phyloP scores from a whole-genome alignment of 2,329 filamentous ascomycete genomes.

The Fusarium nurragi region DNA sequence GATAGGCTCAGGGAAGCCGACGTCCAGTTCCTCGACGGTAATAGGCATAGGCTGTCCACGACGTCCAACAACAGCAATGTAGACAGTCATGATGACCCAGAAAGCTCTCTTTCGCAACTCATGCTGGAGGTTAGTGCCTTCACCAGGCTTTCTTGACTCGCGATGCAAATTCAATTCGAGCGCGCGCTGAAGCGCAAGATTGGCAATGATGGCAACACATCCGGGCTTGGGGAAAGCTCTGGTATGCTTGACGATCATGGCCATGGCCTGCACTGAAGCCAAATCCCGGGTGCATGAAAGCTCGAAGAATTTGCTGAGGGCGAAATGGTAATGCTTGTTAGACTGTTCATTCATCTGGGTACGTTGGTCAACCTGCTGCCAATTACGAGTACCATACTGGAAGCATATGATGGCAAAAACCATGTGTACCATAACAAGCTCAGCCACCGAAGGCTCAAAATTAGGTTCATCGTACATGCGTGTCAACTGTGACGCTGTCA shows the following conservation, averaged over 20 bases:
- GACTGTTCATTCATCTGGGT: slow-evolving; percentile 69
- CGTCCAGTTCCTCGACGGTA: slow-evolving; percentile 78
- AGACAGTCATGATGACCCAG: slow-evolving; percentile 75
- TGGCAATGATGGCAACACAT: slow-evolving; percentile 74
- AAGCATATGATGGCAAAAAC: slow-evolving; percentile 81
- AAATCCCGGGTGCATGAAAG: slow-evolving; percentile 70
- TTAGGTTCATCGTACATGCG: slow-evolving; percentile 75
- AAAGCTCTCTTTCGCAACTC: slow-evolving; percentile 82
- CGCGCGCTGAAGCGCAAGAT: slow-evolving; percentile 72
- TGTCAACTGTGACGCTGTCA: slow-evolving; percentile 57
- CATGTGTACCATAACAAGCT: slow-evolving; percentile 79
- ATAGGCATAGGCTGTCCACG: slow-evolving; percentile 82
- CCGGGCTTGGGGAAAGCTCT: slow-evolving; percentile 83
- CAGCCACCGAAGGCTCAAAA: slow-evolving; percentile 69
- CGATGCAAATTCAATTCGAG: slow-evolving; percentile 81
- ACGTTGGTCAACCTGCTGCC: slow-evolving; percentile 63
- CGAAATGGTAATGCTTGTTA: slow-evolving; percentile 82
- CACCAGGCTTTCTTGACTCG: slow-evolving; percentile 63
- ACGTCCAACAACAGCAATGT: slow-evolving; percentile 76
- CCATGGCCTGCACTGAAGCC: slow-evolving; percentile 75
- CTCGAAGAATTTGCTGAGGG: slow-evolving; percentile 73
- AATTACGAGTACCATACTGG: slow-evolving; percentile 78
- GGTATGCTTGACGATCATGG: slow-evolving; percentile 76
- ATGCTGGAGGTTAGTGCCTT: slow-evolving; percentile 67
- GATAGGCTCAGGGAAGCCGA: slow-evolving; percentile 77